phyloP scores from a whole-genome alignment of 805 yeast species.

The Pachysolen tannophilus region DNA sequence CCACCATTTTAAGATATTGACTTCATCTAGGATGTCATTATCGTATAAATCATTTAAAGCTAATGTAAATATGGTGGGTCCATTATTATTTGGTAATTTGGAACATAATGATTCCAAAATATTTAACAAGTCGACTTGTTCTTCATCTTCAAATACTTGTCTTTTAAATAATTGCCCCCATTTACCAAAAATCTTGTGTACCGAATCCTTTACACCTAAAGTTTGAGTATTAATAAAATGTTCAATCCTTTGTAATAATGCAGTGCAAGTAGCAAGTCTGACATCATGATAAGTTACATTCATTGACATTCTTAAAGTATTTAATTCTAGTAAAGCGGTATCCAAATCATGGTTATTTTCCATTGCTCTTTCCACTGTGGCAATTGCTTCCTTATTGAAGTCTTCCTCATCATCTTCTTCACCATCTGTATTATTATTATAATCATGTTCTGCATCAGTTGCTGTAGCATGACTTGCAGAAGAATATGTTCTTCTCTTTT shows the following conservation, averaged over 20 bases:
- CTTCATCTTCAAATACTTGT: conserved; percentile 76
- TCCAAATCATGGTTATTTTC: conserved; percentile 89
- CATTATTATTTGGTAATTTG: conserved; percentile 35
- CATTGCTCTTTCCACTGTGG: conserved; percentile 86
- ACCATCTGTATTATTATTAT: conserved; percentile 16
- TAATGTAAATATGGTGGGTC: conserved; percentile 42
- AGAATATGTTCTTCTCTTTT: conserved; percentile 30
- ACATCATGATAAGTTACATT: conserved; percentile 93
- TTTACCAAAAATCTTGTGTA: conserved; percentile 60
- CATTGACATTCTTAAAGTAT: conserved; percentile 95
- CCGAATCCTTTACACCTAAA: conserved; percentile 67
- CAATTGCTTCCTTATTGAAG: conserved; percentile 84
- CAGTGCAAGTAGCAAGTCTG: conserved; percentile 68
- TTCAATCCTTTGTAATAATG: conserved; percentile 60
- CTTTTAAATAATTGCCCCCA: conserved; percentile 82
- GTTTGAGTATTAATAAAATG: conserved; percentile 76
- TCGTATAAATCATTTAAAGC: conserved; percentile 65
- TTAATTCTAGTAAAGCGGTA: conserved; percentile 86
- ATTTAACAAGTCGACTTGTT: conserved; percentile 64
- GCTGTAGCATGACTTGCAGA: conserved; percentile 20
- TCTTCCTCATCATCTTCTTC: conserved; percentile 56
- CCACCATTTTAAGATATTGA: conserved; percentile 81
- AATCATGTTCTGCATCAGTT: conserved; percentile 30
- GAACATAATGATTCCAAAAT: conserved; percentile 39
- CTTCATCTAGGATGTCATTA: conserved; percentile 76